phyloP scores from a whole-genome alignment of 2,329 filamentous ascomycete genomes.

The Leptographium wingfieldii region DNA sequence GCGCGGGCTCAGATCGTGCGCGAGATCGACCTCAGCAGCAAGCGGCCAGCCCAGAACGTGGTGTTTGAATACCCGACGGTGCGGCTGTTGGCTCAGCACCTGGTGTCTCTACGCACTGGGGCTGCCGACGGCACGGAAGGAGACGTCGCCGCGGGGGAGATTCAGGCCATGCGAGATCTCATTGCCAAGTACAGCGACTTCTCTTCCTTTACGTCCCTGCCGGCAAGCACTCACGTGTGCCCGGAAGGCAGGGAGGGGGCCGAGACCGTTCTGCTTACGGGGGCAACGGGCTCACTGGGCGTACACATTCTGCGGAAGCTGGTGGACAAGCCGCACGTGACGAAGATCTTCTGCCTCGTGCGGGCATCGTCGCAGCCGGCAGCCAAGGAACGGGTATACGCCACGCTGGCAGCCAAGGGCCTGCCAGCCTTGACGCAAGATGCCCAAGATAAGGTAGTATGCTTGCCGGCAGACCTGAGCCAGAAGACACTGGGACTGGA shows the following conservation, averaged over 20 bases:
- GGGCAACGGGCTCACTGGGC: constrained; percentile 53
- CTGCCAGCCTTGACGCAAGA: not conserved
- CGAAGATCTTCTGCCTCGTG: constrained; percentile 38
- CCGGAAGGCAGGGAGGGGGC: not conserved
- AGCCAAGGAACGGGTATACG: not conserved
- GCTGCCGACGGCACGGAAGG: too few species aligned
- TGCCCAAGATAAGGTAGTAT: constrained; percentile 19
- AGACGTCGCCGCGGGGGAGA: constrained; percentile 11
- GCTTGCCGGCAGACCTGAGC: constrained; percentile 27
- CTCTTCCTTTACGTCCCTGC: not conserved
- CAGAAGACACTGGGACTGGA: constrained; percentile 9
- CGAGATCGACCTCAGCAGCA: constrained; percentile 33
- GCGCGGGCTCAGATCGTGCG: constrained; percentile 39
- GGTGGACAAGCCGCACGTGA: constrained; percentile 40
- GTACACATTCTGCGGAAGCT: constrained; percentile 48
- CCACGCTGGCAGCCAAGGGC: not conserved
- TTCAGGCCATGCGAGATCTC: constrained; percentile 28
- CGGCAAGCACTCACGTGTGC: not conserved
- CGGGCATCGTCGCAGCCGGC: constrained; percentile 21
- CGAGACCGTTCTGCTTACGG: constrained; percentile 32
- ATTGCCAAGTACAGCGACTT: constrained; percentile 26
- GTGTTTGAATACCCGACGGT: constrained; percentile 43
- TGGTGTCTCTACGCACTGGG: too few species aligned
- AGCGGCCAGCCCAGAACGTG: constrained; percentile 39
- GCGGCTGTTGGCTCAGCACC: not conserved